Base-by-base conservation (phyloP, 2,329 filamentous ascomycete genomes). In the Ophiostoma piceae region DNA sequence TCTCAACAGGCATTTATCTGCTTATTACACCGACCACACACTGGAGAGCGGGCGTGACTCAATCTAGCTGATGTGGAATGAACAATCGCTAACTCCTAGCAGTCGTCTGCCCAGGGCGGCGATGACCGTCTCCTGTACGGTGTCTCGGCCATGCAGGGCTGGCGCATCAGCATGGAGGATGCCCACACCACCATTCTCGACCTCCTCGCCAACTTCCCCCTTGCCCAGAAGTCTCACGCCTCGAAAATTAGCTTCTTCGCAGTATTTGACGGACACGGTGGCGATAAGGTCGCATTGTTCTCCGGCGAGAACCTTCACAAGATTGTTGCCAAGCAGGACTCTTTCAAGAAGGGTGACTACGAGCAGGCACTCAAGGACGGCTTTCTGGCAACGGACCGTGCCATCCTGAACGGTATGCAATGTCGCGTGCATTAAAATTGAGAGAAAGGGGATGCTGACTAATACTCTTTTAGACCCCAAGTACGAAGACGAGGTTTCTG, bases 141-240 rank as follows among this genome's bases (percentile, higher is more conserved):
- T 78, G 89, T 98, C 74, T 99, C 95, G 74, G 93, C 93, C 81
- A 99, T 99, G 95, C 95, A 99, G 82, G 95, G 95, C 84, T 99
- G 95, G 95, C 91, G 95, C 83, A 98, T 99, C 83, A 97, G 92
- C 84, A 99, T 99, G 95, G 95, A 99, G 81, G 95, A 99, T 79
- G 89, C 95, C 73, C 95, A 99, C 82, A 92, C 92, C 72, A 87
- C 91, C 70, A 83, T 98, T 68, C 90, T 99, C 78, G 92, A 98
- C 80, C 88, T 98, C 75, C 87, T 95, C 77, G 84, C 88, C 72
- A 76, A 79, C 71, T 77, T 80, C 71, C 78, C 78, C 72, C 79
- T 89, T 69, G 84, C 87, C 35, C 83, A 88, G 74, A 85, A 90
- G 75, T 87, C 88, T 68, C 85, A 90, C 75, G 83, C 89, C 76